Evolutionary conservation across 805 yeast species (phyloP).

Genomic region (Brettanomyces custersianus): DNA sequence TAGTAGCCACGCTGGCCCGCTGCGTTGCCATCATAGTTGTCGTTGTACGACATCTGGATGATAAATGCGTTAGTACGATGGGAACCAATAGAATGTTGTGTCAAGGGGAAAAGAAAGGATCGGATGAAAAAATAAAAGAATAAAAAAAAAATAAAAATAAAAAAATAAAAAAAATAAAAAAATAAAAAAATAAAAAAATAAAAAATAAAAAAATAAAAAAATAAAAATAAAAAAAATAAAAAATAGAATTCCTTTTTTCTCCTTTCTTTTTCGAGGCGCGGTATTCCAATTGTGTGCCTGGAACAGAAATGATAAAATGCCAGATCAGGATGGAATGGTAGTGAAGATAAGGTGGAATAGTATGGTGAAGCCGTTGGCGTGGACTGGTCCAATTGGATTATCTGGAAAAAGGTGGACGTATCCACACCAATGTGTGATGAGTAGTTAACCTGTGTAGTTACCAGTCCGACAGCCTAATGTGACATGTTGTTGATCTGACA

Average conservation of each 20-base stretch:
- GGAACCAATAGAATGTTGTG: neutral
- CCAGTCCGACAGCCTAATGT: too few relatives aligned
- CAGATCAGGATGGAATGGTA: too few relatives aligned
- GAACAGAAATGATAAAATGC: too few relatives aligned
- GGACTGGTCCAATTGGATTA: too few relatives aligned
- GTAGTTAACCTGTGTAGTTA: too few relatives aligned
- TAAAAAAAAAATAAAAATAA: neutral
- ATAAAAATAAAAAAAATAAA: neutral
- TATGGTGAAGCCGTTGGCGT: too few relatives aligned
- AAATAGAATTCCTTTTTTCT: neutral
- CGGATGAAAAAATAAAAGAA: slow-evolving; percentile 1
- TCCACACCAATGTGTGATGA: too few relatives aligned
- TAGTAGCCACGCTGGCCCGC: slow-evolving; percentile 23
- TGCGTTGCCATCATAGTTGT: slow-evolving; percentile 38
- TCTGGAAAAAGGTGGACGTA: too few relatives aligned
- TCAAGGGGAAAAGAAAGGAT: neutral
- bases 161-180: slow-evolving; percentile 3
- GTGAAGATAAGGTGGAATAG: too few relatives aligned
- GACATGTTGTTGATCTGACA: too few relatives aligned
- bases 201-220: neutral
- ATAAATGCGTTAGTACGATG: neutral
- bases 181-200: neutral
- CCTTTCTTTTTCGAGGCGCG: too few relatives aligned
- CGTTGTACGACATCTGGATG: slow-evolving; percentile 50
- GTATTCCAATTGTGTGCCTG: too few relatives aligned